These are phyloP conservation scores for Gynandropsis gynandra DNA, from an alignment of 345 rosid genomes.

Conservation along the genomic window DNA sequence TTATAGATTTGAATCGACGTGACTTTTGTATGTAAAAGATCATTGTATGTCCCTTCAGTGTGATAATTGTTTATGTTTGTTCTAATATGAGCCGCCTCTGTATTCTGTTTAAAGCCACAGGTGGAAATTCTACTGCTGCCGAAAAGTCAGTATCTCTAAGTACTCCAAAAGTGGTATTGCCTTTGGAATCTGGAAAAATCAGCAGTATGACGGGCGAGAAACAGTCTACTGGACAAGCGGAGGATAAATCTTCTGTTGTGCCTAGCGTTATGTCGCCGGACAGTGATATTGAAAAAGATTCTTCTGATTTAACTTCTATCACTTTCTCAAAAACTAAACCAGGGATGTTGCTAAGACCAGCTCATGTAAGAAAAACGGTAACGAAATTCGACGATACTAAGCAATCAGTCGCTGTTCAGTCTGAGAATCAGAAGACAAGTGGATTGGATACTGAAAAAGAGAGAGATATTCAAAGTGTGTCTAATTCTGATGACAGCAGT, in stretches of 20 bases:
- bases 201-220: constrained; percentile 30
- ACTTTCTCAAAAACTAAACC: constrained; percentile 83
- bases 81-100: constrained; percentile 22
- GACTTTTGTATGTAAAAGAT: constrained; percentile 13
- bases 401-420: constrained; percentile 39
- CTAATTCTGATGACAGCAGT: constrained; percentile 30
- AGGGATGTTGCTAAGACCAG: constrained; percentile 90
- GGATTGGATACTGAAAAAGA: constrained; percentile 29
- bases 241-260: constrained; percentile 32
- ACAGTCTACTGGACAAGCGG: constrained; percentile 41
- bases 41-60: constrained; percentile 3
- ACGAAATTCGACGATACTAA: constrained; percentile 47
- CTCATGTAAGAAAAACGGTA: constrained; percentile 54
- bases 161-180: constrained; percentile 34
- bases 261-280: constrained; percentile 38
- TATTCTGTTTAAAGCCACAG: constrained; percentile 45
- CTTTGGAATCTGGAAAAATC: constrained; percentile 31
- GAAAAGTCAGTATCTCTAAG: constrained; percentile 36
- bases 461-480: constrained; percentile 23
- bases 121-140: constrained; percentile 53
- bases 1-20: neutral
- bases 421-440: constrained; percentile 26
- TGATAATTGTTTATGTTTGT: constrained; percentile 11
- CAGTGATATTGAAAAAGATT: constrained; percentile 41
- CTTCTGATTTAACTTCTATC: constrained; percentile 52